Base-by-base conservation (phyloP, 2,329 filamentous ascomycete genomes). In the Chaetomium sp. region DNA sequence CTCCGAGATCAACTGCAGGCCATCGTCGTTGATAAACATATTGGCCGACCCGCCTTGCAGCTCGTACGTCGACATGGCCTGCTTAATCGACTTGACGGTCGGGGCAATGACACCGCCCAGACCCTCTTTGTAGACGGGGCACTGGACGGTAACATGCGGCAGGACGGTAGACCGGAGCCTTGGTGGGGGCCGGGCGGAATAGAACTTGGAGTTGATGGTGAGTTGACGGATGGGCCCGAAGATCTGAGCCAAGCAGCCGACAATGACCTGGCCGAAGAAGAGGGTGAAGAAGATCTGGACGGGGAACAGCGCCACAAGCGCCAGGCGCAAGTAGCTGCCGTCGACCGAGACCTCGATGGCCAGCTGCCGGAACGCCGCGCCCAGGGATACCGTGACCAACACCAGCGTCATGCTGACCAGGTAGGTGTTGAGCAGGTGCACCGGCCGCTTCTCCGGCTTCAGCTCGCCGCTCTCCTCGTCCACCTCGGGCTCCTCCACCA, bases 91-190 rank as follows among this genome's bases (percentile, higher is more conserved):
- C 65, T 83, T 84, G 64, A 91, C 81, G 0, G 88, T 92, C 6
- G 88, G 88, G 19, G 78, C 80, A 65, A 91, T 91, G 69, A 95
- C 89, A 59, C 77, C 82, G 38, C 74, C 74, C 2, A 95, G 77
- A 61, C 89, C 88, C 69, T 95, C 89, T 70, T 92, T 94, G 75
- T 94, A 95, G 0, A 95, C 88, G 4, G 89, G 89, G 69, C 88
- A 91, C 67, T 95, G 89, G 43, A 95, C 87, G 3, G 88, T 92
- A 60, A 89, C 78, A 66, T 89, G 88, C 2, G 87, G 87, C 12
- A 91, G 77, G 33, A 75, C 67, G 6, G 72, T 65, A 1, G 71
- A 73, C 55, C 80, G 79, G 34, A 91, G 70, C 48, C 87, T 76
- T 19, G 79, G 79, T 1, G 86, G 84, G 7, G 85, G 78, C n/a